phyloP scores from a whole-genome alignment of 2,329 filamentous ascomycete genomes.

The Pestalotiopsis sp. region DNA sequence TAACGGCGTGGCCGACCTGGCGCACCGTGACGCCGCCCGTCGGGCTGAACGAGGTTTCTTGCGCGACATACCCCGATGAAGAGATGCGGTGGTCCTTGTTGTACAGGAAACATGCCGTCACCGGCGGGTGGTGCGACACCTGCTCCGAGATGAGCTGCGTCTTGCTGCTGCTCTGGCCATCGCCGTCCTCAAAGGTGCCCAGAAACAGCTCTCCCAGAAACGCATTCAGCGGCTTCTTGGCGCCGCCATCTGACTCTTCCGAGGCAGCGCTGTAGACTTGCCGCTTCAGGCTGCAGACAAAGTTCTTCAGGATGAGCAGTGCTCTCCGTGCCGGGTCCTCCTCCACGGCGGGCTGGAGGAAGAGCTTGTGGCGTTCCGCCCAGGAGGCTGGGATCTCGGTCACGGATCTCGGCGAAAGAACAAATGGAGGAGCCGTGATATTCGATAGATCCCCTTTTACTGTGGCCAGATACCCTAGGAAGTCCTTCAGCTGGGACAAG shows the following conservation, averaged over 20 bases:
- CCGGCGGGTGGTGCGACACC: conserved; percentile 22
- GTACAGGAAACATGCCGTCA: conserved; percentile 21
- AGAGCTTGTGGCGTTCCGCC: conserved; percentile 56
- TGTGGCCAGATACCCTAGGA: conserved; percentile 49
- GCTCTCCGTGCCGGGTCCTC: conserved; percentile 41
- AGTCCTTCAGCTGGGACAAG: conserved; percentile 32
- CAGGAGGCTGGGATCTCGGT: conserved; percentile 61
- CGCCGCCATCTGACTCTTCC: conserved; percentile 35
- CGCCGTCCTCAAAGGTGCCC: conserved; percentile 34
- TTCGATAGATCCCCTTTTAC: conserved; percentile 60
- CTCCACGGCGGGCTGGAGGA: conserved; percentile 45
- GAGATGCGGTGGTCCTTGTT: conserved; percentile 23
- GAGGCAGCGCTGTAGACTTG: conserved; percentile 36
- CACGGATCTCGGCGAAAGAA: conserved; percentile 56
- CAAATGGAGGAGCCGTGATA: conserved; percentile 58
- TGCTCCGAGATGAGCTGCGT: conserved; percentile 32
- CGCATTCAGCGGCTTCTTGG: conserved; percentile 55
- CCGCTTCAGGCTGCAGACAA: conserved; percentile 44
- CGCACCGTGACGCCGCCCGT: conserved; percentile 23
- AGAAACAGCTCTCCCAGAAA: conserved; percentile 51
- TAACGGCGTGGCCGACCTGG: conserved; percentile 27
- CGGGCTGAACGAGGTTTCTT: conserved; percentile 26
- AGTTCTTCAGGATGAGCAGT: conserved; percentile 49
- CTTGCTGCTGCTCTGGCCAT: conserved; percentile 19
- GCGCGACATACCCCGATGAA: conserved; percentile 28